phyloP scores from a whole-genome alignment of 768 basidiomycete genomes.

The Pulveroboletus sp. region DNA sequence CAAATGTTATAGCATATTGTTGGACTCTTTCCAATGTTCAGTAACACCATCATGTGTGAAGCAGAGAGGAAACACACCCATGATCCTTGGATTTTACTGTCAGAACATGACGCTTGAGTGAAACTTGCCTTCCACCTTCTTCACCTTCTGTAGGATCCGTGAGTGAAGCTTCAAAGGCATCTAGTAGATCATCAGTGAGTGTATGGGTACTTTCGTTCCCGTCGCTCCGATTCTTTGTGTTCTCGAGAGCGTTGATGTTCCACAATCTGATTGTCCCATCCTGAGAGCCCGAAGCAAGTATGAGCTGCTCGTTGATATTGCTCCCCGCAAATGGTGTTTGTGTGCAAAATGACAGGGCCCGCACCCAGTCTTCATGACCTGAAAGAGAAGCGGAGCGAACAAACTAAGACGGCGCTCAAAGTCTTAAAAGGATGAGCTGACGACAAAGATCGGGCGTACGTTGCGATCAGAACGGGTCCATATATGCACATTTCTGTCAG shows the following conservation, averaged over 20 bases:
- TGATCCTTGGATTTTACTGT: constrained; percentile 50
- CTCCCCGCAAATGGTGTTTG: constrained; percentile 23
- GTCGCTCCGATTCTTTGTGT: constrained; percentile 9
- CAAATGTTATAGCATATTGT: constrained; percentile 82
- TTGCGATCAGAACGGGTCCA: constrained; percentile 64
- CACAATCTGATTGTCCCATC: constrained; percentile 93
- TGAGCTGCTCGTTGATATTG: constrained; percentile 40
- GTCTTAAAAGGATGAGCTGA: constrained; percentile 1
- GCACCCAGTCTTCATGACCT: constrained; percentile 97
- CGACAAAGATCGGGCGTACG: constrained; percentile 35
- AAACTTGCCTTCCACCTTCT: constrained; percentile 83
- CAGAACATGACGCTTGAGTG: constrained; percentile 81
- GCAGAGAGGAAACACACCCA: constrained; percentile 13
- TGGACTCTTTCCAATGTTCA: constrained; percentile 30
- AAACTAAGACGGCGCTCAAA: constrained; percentile 40
- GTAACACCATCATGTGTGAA: constrained; percentile 25
- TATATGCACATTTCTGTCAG: constrained; percentile 75
- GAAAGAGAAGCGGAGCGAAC: constrained; percentile 55
- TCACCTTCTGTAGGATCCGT: constrained; percentile 67
- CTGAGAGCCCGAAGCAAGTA: constrained; percentile 92
- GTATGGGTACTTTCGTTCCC: constrained; percentile 22
- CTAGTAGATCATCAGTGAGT: constrained; percentile 73
- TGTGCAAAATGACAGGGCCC: constrained; percentile 65
- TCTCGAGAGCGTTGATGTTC: constrained; percentile 62
- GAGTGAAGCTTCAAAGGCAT: constrained; percentile 84